These are phyloP conservation scores for Coemansia sp. DNA, from an alignment of 192 early-diverging fungal genomes.

Conservation along the genomic window DNA sequence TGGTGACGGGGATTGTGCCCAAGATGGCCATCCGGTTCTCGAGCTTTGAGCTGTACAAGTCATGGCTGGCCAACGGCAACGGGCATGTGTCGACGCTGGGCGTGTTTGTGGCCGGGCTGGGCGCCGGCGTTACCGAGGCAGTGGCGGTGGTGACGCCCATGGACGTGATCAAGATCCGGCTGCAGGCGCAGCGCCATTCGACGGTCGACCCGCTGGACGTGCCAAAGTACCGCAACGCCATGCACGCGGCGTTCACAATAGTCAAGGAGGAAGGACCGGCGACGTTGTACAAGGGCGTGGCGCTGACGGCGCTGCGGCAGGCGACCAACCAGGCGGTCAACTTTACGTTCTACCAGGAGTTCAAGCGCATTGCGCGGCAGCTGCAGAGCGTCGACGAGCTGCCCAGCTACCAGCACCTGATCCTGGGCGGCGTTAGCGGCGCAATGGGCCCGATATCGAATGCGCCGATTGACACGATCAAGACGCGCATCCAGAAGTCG, in stretches of 20 bases:
- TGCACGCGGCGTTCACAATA: conserved; percentile 88
- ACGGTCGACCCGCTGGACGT: conserved; percentile 94
- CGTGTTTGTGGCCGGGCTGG: conserved; percentile 81
- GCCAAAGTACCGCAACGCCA: conserved; percentile 94
- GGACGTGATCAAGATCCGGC: conserved; percentile 98
- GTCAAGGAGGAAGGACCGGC: conserved; percentile 82
- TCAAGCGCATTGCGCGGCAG: conserved; percentile 73
- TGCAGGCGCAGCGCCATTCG: conserved; percentile 94
- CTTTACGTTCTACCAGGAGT: conserved; percentile 94
- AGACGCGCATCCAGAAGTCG: conserved; percentile 94
- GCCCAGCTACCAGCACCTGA: conserved; percentile 84
- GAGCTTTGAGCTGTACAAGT: conserved; percentile 93
- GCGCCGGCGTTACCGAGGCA: conserved; percentile 91
- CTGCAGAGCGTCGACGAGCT: conserved; percentile 67
- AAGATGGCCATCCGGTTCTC: conserved; percentile 99
- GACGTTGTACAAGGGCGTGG: conserved; percentile 92
- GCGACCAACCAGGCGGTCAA: conserved; percentile 98
- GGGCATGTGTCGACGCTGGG: conserved; percentile 62
- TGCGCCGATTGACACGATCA: conserved; percentile 97
- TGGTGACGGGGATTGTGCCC: conserved; percentile 93
- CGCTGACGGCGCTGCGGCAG: conserved; percentile 89
- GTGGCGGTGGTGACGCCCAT: conserved; percentile 95
- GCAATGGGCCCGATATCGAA: conserved; percentile 92
- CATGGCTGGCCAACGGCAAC: conserved; percentile 61
- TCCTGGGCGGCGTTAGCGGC: conserved; percentile 87